Evolutionary conservation across 306 rosid genomes (phyloP).

Genomic region (Quercus parvula): DNA sequence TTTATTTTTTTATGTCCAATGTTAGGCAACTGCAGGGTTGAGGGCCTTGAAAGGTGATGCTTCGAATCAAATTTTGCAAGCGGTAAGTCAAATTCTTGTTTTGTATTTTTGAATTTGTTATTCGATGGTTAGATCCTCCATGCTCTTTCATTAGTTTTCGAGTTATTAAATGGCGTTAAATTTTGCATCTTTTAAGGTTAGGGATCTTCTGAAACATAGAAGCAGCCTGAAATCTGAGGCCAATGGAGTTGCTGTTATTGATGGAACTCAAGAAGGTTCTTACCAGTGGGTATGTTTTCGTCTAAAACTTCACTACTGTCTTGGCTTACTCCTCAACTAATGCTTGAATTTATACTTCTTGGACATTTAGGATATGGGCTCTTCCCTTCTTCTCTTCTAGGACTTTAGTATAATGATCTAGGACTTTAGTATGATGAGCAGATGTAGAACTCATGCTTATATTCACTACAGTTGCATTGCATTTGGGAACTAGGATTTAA

Average conservation of each 20-base stretch:
- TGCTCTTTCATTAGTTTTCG: not conserved
- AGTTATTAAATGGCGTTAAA: not conserved
- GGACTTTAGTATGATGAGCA: too few species aligned
- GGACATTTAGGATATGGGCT: too few species aligned
- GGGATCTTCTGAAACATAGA: conserved; percentile 66
- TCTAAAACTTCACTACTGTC: conserved; percentile 2
- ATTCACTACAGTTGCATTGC: too few species aligned
- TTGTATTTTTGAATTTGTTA: not conserved
- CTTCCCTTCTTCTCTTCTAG: too few species aligned
- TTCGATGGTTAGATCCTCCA: not conserved
- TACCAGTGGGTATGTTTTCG: conserved; percentile 80
- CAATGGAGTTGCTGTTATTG: conserved; percentile 74
- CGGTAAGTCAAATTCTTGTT: conserved; percentile 38
- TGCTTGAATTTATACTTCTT: not conserved
- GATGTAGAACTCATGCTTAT: too few species aligned
- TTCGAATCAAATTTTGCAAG: conserved; percentile 82
- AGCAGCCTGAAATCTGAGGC: conserved; percentile 52
- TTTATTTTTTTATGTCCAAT: conserved; percentile 19
- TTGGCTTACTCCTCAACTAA: not conserved
- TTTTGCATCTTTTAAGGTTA: conserved; percentile 48
- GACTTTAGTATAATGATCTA: too few species aligned
- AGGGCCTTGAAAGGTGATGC: conserved; percentile 79
- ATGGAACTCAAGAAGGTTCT: conserved; percentile 97
- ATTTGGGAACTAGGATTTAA: too few species aligned
- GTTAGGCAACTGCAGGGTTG: conserved; percentile 95